Evolutionary conservation across 31 red algal species (phyloP).

Genomic region (Endocladia muricata): DNA sequence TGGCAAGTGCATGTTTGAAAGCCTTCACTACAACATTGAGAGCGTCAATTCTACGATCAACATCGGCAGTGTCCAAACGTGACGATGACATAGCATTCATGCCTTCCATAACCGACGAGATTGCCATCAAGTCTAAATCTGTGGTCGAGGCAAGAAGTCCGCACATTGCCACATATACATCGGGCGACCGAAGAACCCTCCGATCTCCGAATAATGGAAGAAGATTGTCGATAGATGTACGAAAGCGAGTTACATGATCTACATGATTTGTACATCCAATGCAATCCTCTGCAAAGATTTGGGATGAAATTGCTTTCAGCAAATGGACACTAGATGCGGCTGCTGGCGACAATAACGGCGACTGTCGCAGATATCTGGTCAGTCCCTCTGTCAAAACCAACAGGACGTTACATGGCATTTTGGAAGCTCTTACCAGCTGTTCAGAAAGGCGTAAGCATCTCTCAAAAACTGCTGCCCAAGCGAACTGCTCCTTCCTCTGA

Average conservation of each 20-base stretch:
- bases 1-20: slow-evolving; percentile 24
- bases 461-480: slow-evolving; percentile 16
- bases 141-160: slow-evolving; percentile 10
- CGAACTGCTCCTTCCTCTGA: slow-evolving; percentile 4
- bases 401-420: background rate
- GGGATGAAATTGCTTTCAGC: background rate
- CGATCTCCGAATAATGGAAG: slow-evolving; percentile 19
- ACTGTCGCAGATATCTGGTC: background rate
- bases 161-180: slow-evolving; percentile 39
- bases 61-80: slow-evolving; percentile 50
- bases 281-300: background rate
- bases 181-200: slow-evolving; percentile 8
- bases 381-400: slow-evolving; percentile 27
- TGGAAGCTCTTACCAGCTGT: background rate
- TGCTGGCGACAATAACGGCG: background rate
- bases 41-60: slow-evolving; percentile 56
- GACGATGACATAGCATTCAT: slow-evolving; percentile 61
- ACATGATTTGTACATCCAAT: too few relatives aligned
- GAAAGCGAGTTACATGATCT: background rate
- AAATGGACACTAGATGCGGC: background rate
- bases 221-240: background rate
- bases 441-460: slow-evolving; percentile 16
- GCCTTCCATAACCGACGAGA: slow-evolving; percentile 3
- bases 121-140: slow-evolving; percentile 33
- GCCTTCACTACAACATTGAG: slow-evolving; percentile 30